phyloP scores from a whole-genome alignment of 345 rosid species.

The Eucalyptus sp. region DNA sequence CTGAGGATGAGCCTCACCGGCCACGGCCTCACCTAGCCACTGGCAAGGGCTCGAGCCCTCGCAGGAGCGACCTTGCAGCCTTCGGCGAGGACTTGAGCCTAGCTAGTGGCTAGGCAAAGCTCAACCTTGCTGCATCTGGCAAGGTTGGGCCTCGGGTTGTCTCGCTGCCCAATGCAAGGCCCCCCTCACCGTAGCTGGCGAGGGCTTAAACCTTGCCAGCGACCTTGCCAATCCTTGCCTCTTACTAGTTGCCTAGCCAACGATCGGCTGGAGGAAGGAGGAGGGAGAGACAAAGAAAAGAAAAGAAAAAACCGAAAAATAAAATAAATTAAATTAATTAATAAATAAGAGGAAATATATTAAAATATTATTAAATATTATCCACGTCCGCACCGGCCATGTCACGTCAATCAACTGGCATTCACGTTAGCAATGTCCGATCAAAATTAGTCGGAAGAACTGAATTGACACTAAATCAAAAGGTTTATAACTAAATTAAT shows the following conservation, averaged over 20 bases:
- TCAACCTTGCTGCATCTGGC: accelerated
- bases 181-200: accelerated
- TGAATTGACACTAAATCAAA: too few relatives aligned
- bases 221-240: too few relatives aligned
- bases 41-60: accelerated
- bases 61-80: accelerated
- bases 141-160: accelerated
- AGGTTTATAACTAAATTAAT: accelerated
- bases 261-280: accelerated
- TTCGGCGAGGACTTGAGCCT: accelerated
- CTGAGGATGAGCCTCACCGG: accelerated
- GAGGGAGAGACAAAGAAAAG: too few relatives aligned
- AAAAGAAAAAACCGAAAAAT: too few relatives aligned
- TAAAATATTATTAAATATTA: too few relatives aligned
- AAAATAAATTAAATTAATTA: too few relatives aligned
- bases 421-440: accelerated
- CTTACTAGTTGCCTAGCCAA: accelerated
- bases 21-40: accelerated
- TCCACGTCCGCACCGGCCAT: accelerated
- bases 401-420: accelerated
- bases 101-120: accelerated
- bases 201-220: too few relatives aligned
- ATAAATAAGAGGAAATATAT: too few relatives aligned
- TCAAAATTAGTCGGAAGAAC: too few relatives aligned
- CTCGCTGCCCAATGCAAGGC: accelerated